These are phyloP conservation scores for Ambrosiella xylebori DNA, from an alignment of 2,329 filamentous ascomycete genomes.

Conservation along the genomic window DNA sequence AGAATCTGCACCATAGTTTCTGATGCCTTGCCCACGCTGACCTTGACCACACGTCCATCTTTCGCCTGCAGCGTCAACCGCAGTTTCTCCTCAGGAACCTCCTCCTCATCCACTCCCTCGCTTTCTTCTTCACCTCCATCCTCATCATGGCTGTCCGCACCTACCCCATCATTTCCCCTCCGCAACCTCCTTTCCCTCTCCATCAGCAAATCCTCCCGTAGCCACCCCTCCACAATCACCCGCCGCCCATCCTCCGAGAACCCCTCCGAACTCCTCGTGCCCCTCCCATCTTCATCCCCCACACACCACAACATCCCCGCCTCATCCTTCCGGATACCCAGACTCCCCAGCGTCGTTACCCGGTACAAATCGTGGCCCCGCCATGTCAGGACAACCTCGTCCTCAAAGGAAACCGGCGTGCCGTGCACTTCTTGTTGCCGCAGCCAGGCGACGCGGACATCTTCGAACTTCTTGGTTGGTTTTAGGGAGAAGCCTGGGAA, in stretches of 20 bases:
- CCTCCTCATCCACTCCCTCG: slow-evolving; percentile 15
- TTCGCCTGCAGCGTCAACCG: slow-evolving; percentile 37
- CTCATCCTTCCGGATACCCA: slow-evolving; percentile 36
- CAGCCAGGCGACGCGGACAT: slow-evolving; percentile 53
- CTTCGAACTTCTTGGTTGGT: slow-evolving; percentile 4
- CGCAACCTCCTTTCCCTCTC: slow-evolving; percentile 25
- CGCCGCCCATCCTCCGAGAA: slow-evolving; percentile 34
- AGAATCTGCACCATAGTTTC: slow-evolving; percentile 46
- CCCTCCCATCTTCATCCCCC: neutral
- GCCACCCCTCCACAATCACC: slow-evolving; percentile 66
- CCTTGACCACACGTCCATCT: slow-evolving; percentile 30
- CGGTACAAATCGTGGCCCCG: slow-evolving; percentile 55
- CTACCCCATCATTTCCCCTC: neutral
- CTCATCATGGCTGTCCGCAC: slow-evolving; percentile 16
- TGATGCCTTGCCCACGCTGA: slow-evolving; percentile 33
- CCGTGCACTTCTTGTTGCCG: slow-evolving; percentile 35
- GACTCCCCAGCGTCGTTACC: slow-evolving; percentile 51
- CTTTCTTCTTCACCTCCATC: slow-evolving; percentile 16
- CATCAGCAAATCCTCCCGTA: slow-evolving; percentile 39
- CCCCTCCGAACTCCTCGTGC: slow-evolving; percentile 24
- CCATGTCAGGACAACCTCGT: slow-evolving; percentile 62
- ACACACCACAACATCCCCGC: neutral
- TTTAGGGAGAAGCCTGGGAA: slow-evolving; percentile 3
- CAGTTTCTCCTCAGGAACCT: slow-evolving; percentile 21
- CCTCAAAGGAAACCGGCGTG: slow-evolving; percentile 25